phyloP scores from a whole-genome alignment of 768 basidiomycete genomes.

The Suillus hirtellus region DNA sequence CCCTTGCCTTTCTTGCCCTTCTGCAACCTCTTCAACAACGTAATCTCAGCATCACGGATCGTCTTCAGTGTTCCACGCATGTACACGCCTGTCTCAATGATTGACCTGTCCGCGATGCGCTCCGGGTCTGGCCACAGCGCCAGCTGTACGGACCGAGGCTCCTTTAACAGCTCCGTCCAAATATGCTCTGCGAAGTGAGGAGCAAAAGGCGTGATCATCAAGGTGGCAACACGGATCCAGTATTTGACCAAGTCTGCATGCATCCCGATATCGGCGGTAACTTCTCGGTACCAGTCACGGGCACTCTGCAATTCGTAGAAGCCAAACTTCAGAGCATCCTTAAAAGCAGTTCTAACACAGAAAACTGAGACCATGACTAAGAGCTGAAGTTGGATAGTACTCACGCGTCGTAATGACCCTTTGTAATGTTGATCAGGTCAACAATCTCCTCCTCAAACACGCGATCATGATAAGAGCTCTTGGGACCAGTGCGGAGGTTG shows the following conservation, averaged over 20 bases:
- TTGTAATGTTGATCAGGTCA: conserved; percentile 78
- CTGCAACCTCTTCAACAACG: conserved; percentile 73
- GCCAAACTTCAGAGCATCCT: conserved; percentile 91
- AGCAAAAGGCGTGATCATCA: conserved; percentile 83
- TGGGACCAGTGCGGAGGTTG: conserved; percentile 71
- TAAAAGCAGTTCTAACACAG: conserved; percentile 78
- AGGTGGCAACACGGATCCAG: conserved; percentile 81
- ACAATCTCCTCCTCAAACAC: conserved; percentile 93
- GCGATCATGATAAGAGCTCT: conserved; percentile 77
- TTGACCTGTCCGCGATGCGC: conserved; percentile 56
- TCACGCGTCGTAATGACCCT: conserved; percentile 79
- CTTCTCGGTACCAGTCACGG: conserved; percentile 96
- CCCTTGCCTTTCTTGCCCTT: conserved; percentile 70
- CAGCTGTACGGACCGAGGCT: conserved; percentile 73
- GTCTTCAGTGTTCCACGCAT: conserved; percentile 90
- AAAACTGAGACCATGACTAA: background rate
- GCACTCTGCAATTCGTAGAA: conserved; percentile 93
- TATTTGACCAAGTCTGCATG: conserved; percentile 82
- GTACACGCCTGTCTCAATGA: conserved; percentile 77
- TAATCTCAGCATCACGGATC: conserved; percentile 85
- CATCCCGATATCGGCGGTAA: conserved; percentile 88
- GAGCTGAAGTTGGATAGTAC: conserved; percentile 29
- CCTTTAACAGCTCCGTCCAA: conserved; percentile 73
- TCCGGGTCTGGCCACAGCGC: conserved; percentile 81
- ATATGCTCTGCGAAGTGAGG: conserved; percentile 95